phyloP scores from a whole-genome alignment of 1,284 basidiomycete species.

The Abortiporus biennis region DNA sequence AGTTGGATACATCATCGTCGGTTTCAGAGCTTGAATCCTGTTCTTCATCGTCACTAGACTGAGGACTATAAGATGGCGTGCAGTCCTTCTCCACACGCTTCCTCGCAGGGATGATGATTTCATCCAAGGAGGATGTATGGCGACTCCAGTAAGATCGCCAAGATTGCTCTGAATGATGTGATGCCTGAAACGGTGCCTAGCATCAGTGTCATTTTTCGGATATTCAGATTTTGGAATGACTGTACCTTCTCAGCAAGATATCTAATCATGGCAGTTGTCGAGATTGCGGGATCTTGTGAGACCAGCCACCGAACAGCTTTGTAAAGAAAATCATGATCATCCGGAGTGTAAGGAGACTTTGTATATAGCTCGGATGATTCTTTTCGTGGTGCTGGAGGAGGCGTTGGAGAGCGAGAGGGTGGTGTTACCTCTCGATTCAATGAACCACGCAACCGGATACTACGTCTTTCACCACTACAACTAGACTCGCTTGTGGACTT shows the following conservation, averaged over 20 bases:
- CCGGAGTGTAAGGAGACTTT: not conserved
- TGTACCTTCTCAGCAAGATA: not conserved
- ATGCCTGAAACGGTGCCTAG: not conserved
- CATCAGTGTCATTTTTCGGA: not conserved
- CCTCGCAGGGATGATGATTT: too few species aligned
- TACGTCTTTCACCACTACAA: not conserved
- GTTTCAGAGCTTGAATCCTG: too few species aligned
- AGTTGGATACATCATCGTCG: too few species aligned
- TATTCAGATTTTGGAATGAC: not conserved
- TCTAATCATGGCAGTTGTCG: not conserved
- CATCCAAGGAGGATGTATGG: too few species aligned
- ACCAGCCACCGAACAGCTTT: not conserved
- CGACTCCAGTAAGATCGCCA: too few species aligned
- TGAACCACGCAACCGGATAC: not conserved
- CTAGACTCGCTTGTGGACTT: not conserved
- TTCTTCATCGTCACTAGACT: too few species aligned
- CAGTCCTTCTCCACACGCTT: too few species aligned
- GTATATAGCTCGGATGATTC: not conserved
- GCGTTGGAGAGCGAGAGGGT: conserved; percentile 2
- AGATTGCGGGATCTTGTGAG: not conserved
- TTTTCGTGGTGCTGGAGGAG: not conserved
- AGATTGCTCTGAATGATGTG: not conserved
- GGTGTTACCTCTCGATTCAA: not conserved
- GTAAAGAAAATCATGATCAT: not conserved
- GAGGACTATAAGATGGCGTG: too few species aligned